phyloP scores from a whole-genome alignment of 257 asterid genomes.

The Eustoma russellianum region DNA sequence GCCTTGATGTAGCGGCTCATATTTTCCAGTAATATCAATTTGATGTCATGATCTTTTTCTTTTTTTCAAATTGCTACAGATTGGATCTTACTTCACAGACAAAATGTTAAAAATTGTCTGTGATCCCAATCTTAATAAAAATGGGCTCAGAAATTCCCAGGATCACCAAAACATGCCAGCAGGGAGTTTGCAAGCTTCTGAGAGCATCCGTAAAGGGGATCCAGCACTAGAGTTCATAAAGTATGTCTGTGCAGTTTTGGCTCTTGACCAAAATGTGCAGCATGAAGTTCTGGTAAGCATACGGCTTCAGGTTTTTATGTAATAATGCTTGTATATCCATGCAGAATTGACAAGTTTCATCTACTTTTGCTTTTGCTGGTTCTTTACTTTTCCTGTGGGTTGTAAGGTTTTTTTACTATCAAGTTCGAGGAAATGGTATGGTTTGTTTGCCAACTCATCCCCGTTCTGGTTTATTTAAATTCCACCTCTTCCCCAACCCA shows the following conservation, averaged over 20 bases:
- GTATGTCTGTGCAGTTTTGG: conserved; percentile 82
- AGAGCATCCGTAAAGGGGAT: conserved; percentile 46
- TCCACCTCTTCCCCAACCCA: too few species aligned
- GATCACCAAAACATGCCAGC: conserved; percentile 22
- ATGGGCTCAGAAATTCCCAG: conserved; percentile 35
- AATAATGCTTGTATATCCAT: too few species aligned
- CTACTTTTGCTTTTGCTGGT: not conserved
- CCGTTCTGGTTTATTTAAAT: too few species aligned
- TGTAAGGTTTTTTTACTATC: too few species aligned
- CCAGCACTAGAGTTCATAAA: conserved; percentile 86
- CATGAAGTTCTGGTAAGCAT: conserved; percentile 84
- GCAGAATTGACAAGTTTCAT: too few species aligned
- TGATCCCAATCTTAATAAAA: conserved; percentile 58
- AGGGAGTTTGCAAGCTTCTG: conserved; percentile 34
- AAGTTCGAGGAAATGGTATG: too few species aligned
- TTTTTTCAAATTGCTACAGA: conserved; percentile 40
- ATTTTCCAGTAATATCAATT: conserved; percentile 2
- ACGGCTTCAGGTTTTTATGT: too few species aligned
- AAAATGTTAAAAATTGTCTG: conserved; percentile 75
- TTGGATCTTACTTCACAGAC: conserved; percentile 70
- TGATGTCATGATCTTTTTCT: conserved; percentile 1
- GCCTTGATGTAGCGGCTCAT: not conserved
- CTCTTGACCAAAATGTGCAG: conserved; percentile 89
- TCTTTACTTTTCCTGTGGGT: not conserved
- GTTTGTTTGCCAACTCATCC: too few species aligned